Conservation (phyloP, 345 rosid species). For the Cochlearia excelsa region DNA sequence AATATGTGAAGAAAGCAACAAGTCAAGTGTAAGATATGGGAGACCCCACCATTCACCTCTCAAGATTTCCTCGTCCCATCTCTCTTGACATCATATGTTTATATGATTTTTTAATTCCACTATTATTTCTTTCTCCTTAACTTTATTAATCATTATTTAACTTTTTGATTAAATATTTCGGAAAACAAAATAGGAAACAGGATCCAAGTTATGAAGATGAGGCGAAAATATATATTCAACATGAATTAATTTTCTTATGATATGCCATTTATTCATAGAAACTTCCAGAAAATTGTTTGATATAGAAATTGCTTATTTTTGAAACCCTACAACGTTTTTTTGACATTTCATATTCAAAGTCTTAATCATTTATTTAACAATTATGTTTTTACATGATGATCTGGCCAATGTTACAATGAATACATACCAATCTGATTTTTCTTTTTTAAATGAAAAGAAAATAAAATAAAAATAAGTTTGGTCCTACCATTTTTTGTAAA, state of each 20-base stretch:
- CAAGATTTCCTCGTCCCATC: slow-evolving; percentile 32
- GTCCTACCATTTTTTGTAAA: slow-evolving; percentile 25
- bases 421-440: background rate
- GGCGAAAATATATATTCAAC: background rate
- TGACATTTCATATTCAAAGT: background rate
- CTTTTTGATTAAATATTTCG: slow-evolving; percentile 17
- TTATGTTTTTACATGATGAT: slow-evolving; percentile 5
- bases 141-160: slow-evolving; percentile 20
- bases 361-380: slow-evolving; percentile 9
- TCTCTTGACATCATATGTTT: slow-evolving; percentile 21
- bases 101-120: slow-evolving; percentile 14
- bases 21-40: slow-evolving; percentile 35
- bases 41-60: slow-evolving; percentile 34
- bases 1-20: slow-evolving; percentile 11
- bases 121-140: slow-evolving; percentile 13
- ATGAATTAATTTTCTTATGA: background rate
- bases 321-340: background rate
- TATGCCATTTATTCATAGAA: no score
- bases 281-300: background rate
- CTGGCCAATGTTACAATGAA: background rate
- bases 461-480: slow-evolving; percentile 10
- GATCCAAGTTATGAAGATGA: background rate
- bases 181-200: background rate
- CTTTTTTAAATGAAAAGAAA: background rate
- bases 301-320: background rate